phyloP scores from a whole-genome alignment of 306 rosid genomes.

The Cicer chorassanicum region DNA sequence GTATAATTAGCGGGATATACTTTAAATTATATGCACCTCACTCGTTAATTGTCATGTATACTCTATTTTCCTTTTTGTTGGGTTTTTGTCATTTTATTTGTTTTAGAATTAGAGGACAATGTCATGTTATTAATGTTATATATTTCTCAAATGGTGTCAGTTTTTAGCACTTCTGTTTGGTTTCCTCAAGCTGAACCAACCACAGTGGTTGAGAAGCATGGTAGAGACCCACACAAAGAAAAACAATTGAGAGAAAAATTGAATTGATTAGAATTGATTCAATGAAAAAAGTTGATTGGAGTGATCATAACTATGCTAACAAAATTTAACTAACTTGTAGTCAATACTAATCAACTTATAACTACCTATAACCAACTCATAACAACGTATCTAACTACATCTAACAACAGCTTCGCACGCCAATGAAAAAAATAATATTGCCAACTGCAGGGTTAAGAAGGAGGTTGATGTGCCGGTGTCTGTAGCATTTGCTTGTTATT shows the following conservation, averaged over 20 bases:
- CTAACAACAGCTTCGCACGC: conserved; percentile 6
- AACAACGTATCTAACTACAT: too few species aligned
- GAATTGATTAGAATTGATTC: too few species aligned
- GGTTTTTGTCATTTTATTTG: conserved; percentile 12
- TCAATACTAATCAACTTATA: too few species aligned
- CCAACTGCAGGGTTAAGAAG: conserved; percentile 85
- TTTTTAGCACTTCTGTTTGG: conserved; percentile 15
- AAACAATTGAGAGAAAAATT: too few species aligned
- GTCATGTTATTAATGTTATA: background rate
- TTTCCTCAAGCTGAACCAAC: conserved; percentile 17
- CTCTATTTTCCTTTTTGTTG: conserved; percentile 3
- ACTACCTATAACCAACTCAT: too few species aligned
- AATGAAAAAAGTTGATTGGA: too few species aligned
- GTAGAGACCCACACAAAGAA: too few species aligned
- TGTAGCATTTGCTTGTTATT: conserved; percentile 78
- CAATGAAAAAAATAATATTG: conserved; percentile 41
- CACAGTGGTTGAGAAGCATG: background rate
- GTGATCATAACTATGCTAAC: too few species aligned
- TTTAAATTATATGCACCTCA: too few species aligned
- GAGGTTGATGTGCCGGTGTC: conserved; percentile 80
- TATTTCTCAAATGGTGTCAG: conserved; percentile 9
- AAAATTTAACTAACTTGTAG: too few species aligned
- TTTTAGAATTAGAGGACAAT: background rate
- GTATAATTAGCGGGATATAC: too few species aligned
- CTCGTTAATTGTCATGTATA: too few species aligned